Conservation (phyloP, 495 filamentous ascomycete genomes). For the Hyphodiscus hymeniophilus region DNA sequence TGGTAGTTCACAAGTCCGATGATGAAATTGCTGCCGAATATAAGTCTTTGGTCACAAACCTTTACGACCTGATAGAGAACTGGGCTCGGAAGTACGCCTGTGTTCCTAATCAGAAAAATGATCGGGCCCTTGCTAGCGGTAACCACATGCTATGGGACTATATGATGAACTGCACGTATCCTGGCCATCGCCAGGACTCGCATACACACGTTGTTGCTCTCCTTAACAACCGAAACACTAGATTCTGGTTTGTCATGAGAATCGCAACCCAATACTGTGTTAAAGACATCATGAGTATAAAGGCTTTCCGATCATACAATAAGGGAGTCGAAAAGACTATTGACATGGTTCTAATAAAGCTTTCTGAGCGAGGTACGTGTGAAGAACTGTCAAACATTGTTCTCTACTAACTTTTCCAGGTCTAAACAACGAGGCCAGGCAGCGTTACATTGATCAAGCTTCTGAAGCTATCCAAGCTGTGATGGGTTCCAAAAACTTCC, state of each 20-base stretch:
- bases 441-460: conserved; percentile 22
- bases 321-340: conserved; percentile 2
- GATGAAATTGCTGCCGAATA: conserved; percentile 3
- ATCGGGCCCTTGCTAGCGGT: conserved; percentile 9
- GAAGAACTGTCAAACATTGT: not conserved
- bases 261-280: conserved; percentile 26
- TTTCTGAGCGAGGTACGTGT: conserved; percentile 11
- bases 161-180: conserved; percentile 22
- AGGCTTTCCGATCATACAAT: conserved; percentile 22
- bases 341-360: conserved; percentile 16
- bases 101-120: conserved; percentile 8
- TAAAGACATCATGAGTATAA: conserved; percentile 17
- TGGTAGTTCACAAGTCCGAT: conserved; percentile 1
- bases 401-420: conserved; percentile 12
- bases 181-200: conserved; percentile 11
- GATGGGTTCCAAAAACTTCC: not conserved
- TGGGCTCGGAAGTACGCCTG: conserved; percentile 21
- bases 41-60: conserved; percentile 7
- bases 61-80: conserved; percentile 21
- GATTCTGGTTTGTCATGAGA: conserved; percentile 26
- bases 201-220: conserved; percentile 20
- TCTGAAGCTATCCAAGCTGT: conserved; percentile 17
- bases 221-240: conserved; percentile 18
- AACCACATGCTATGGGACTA: conserved; percentile 21
- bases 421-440: conserved; percentile 20